phyloP scores from a whole-genome alignment of 2,329 filamentous ascomycete species.

The Pseudogymnoascus verrucosus region DNA sequence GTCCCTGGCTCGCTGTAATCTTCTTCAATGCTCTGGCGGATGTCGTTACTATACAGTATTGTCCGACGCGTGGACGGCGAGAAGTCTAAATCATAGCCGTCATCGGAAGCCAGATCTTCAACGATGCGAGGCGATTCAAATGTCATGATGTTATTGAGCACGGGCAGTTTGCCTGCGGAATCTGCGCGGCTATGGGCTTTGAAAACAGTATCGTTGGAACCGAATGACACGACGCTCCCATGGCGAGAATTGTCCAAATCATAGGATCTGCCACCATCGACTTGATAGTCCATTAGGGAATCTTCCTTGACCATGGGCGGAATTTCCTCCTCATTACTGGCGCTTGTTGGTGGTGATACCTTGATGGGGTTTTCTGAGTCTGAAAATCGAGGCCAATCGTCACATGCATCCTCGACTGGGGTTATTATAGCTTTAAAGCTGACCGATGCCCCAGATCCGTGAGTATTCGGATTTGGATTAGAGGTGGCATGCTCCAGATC shows the following conservation, averaged over 20 bases:
- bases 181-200: constrained; percentile 13
- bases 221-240: constrained; percentile 1
- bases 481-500: not conserved
- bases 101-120: constrained; percentile 5
- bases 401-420: not conserved
- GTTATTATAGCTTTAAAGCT: not conserved
- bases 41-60: not conserved
- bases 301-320: not conserved
- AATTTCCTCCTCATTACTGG: not conserved
- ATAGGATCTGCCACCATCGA: not conserved
- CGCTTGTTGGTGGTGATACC: not conserved
- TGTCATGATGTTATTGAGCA: not conserved
- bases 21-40: not conserved
- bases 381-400: not conserved
- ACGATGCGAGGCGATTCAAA: not conserved
- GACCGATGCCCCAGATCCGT: not conserved
- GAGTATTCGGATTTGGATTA: not conserved
- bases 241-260: not conserved
- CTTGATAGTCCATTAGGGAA: not conserved
- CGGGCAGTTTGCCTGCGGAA: constrained; percentile 12
- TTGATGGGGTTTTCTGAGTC: not conserved
- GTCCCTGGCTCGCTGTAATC: not conserved
- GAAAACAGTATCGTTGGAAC: constrained; percentile 10
- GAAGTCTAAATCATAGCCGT: not conserved
- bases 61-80: constrained; percentile 2